Evolutionary conservation across 768 basidiomycete species (phyloP).

Genomic region (Xerocomus spinulosus): DNA sequence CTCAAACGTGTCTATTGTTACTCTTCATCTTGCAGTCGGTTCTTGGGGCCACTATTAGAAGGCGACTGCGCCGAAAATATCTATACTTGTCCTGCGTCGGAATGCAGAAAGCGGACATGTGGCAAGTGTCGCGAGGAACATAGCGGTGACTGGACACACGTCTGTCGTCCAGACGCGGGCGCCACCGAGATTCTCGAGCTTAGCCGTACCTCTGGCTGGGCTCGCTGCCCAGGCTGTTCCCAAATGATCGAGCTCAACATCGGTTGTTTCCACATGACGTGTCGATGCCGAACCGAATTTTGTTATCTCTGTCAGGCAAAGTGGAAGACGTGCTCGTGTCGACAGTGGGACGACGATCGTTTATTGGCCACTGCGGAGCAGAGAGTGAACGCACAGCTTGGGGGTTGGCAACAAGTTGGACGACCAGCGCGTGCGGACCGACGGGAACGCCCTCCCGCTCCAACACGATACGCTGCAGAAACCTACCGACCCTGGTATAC

Average conservation of each 20-base stretch:
- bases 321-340: conserved; percentile 65
- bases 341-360: conserved; percentile 60
- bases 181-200: conserved; percentile 26
- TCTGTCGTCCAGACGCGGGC: conserved; percentile 22
- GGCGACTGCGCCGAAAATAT: conserved; percentile 16
- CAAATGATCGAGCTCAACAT: conserved; percentile 34
- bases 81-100: conserved; percentile 18
- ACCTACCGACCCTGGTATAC: too few relatives aligned
- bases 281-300: conserved; percentile 36
- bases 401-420: conserved; percentile 29
- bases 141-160: conserved; percentile 22
- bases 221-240: conserved; percentile 37
- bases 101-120: conserved; percentile 20
- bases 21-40: conserved; percentile 31
- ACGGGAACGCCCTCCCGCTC: not conserved
- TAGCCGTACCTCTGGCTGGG: conserved; percentile 29
- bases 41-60: conserved; percentile 31
- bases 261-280: conserved; percentile 42
- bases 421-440: conserved; percentile 12
- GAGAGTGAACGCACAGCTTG: conserved; percentile 36
- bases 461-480: too few relatives aligned
- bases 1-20: conserved; percentile 37
- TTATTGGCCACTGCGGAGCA: conserved; percentile 35
- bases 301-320: conserved; percentile 45
- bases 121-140: conserved; percentile 21